Conservation (phyloP, 2,329 filamentous ascomycete species). For the Ilyonectria destructans region DNA sequence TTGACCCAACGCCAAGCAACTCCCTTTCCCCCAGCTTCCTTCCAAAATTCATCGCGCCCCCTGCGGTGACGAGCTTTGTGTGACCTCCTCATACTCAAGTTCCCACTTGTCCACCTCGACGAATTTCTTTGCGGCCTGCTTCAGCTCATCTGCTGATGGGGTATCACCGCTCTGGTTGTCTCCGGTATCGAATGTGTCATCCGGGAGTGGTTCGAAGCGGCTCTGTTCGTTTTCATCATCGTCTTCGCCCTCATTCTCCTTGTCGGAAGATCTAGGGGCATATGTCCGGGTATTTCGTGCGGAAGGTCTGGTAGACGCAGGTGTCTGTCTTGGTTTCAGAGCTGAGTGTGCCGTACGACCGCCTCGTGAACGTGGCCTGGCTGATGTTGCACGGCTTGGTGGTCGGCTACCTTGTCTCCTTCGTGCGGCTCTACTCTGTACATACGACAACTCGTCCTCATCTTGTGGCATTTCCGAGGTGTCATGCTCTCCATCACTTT, state of each 20-base stretch:
- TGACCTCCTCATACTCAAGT: slow-evolving; percentile 77
- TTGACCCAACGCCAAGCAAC: slow-evolving; percentile 35
- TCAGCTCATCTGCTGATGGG: slow-evolving; percentile 69
- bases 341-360: slow-evolving; percentile 45
- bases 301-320: slow-evolving; percentile 40
- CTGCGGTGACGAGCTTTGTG: slow-evolving; percentile 69
- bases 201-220: slow-evolving; percentile 61
- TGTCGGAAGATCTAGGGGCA: slow-evolving; percentile 68
- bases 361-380: slow-evolving; percentile 49
- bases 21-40: slow-evolving; percentile 6
- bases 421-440: slow-evolving; percentile 56
- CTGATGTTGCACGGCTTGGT: slow-evolving; percentile 49
- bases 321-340: slow-evolving; percentile 45
- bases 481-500: slow-evolving; percentile 66
- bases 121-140: slow-evolving; percentile 74
- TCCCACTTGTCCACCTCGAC: slow-evolving; percentile 80
- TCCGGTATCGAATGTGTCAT: slow-evolving; percentile 61
- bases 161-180: slow-evolving; percentile 55
- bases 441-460: slow-evolving; percentile 71
- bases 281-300: slow-evolving; percentile 64
- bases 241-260: slow-evolving; percentile 68
- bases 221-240: slow-evolving; percentile 58
- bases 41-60: slow-evolving; percentile 61
- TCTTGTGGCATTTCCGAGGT: slow-evolving; percentile 65
- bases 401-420: slow-evolving; percentile 54